These are phyloP conservation scores for Penicillium sp. DNA, from an alignment of 2,329 filamentous ascomycete species.

Conservation along the genomic window DNA sequence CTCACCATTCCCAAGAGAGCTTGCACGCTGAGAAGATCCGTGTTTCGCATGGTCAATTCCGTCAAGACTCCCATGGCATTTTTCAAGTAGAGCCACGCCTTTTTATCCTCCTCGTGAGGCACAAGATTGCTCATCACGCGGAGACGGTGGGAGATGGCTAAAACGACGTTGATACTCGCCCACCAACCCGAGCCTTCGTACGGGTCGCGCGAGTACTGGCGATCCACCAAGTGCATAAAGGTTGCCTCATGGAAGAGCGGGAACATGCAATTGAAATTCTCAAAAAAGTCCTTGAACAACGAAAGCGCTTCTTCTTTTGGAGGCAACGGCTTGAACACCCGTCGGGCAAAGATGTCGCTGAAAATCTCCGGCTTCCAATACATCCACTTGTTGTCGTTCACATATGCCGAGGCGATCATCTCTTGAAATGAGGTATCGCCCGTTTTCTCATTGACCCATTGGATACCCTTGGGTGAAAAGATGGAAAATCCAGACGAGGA, in stretches of 20 bases:
- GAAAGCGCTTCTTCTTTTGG: constrained; percentile 82
- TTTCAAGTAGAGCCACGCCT: constrained; percentile 92
- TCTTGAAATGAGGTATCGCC: constrained; percentile 91
- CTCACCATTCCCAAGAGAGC: constrained; percentile 79
- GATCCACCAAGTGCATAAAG: constrained; percentile 94
- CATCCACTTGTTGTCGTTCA: constrained; percentile 92
- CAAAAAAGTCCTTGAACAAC: constrained; percentile 87
- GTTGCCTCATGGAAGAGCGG: constrained; percentile 95
- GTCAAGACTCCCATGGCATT: constrained; percentile 92
- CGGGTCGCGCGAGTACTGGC: constrained; percentile 85
- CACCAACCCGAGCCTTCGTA: constrained; percentile 97
- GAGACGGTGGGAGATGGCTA: constrained; percentile 88
- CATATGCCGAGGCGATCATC: constrained; percentile 87
- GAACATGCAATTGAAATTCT: constrained; percentile 99
- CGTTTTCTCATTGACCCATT: constrained; percentile 97
- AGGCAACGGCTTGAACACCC: constrained; percentile 76
- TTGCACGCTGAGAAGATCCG: constrained; percentile 89
- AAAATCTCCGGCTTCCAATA: constrained; percentile 99
- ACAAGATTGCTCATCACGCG: constrained; percentile 94
- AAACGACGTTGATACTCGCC: constrained; percentile 88
- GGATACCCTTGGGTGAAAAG: constrained; percentile 94
- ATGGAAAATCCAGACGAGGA: constrained; percentile 98
- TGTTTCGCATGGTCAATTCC: constrained; percentile 92
- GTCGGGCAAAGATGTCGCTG: constrained; percentile 79
- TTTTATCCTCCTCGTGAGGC: constrained; percentile 83